Conservation (phyloP, 2,329 filamentous ascomycete species). For the Diaporthe vaccinii region DNA sequence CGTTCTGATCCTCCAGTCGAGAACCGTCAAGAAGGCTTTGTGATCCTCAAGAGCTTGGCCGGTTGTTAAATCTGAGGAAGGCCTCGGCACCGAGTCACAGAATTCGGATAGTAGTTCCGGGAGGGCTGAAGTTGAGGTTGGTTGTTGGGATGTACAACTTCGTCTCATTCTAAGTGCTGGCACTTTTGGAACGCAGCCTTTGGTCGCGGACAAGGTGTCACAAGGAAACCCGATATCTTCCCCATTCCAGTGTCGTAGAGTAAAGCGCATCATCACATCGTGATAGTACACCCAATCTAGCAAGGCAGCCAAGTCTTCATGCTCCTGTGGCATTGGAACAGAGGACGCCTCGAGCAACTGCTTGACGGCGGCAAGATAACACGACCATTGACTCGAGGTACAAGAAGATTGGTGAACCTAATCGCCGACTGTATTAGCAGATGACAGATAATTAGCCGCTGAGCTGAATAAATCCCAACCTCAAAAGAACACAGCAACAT, state of each 20-base stretch:
- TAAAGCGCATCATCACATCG: constrained; percentile 31
- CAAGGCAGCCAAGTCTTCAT: constrained; percentile 14
- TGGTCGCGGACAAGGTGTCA: neutral
- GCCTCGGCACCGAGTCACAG: neutral
- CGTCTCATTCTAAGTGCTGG: neutral
- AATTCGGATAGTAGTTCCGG: neutral
- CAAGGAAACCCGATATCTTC: neutral
- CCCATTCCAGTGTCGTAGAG: constrained; percentile 7
- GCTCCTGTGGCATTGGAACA: neutral
- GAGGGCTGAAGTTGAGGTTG: neutral
- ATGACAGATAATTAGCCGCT: neutral
- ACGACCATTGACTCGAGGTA: neutral
- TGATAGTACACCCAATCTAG: constrained; percentile 30
- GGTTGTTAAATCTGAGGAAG: neutral
- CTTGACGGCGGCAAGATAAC: neutral
- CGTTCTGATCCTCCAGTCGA: constrained; percentile 6
- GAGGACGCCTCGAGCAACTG: neutral
- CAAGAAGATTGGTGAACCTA: constrained; percentile 17
- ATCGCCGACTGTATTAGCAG: neutral
- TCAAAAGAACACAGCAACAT: constrained; percentile 17
- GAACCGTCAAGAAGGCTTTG: neutral
- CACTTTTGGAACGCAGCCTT: neutral
- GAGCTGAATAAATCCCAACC: neutral
- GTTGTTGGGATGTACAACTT: neutral
- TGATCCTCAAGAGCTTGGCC: neutral